Evolutionary conservation across 108 stramenopile genomes (phyloP).

Genomic region (Phaeodactylum tricornutum): DNA sequence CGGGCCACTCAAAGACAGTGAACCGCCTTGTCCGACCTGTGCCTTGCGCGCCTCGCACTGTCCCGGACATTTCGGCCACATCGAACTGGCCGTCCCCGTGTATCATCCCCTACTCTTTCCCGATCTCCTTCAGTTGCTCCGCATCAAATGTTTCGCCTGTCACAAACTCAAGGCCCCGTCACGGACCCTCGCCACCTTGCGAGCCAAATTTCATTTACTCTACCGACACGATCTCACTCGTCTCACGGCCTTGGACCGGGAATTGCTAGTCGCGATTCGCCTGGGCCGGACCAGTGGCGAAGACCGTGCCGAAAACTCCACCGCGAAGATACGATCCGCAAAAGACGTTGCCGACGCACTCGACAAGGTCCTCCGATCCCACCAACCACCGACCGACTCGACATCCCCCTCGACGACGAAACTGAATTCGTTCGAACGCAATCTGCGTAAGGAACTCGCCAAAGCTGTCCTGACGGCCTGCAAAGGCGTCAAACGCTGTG

Average conservation of each 20-base stretch:
- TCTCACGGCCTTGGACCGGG: constrained; percentile 60
- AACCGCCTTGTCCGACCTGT: constrained; percentile 85
- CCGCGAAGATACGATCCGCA: neutral
- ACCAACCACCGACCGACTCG: constrained; percentile 9
- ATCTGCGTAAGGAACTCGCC: constrained; percentile 36
- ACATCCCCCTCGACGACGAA: neutral
- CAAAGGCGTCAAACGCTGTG: constrained; percentile 54
- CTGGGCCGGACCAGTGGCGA: neutral
- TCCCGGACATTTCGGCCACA: constrained; percentile 95
- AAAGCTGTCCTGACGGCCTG: constrained; percentile 59
- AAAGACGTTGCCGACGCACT: constrained; percentile 4
- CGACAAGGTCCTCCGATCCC: constrained; percentile 25
- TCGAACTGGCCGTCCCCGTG: constrained; percentile 93
- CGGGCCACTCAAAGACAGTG: constrained; percentile 58
- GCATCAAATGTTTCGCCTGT: constrained; percentile 89
- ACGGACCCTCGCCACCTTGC: constrained; percentile 23
- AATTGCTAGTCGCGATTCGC: constrained; percentile 9
- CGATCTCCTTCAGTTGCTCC: constrained; percentile 62
- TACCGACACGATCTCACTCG: constrained; percentile 34
- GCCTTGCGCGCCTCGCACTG: constrained; percentile 63
- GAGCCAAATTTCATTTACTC: constrained; percentile 57
- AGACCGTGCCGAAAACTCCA: neutral
- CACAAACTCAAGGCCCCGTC: constrained; percentile 55
- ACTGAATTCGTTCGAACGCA: constrained; percentile 53
- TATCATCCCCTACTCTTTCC: constrained; percentile 91